Conservation (phyloP, 106 monocot species). For the Hemerocallis citrina region DNA sequence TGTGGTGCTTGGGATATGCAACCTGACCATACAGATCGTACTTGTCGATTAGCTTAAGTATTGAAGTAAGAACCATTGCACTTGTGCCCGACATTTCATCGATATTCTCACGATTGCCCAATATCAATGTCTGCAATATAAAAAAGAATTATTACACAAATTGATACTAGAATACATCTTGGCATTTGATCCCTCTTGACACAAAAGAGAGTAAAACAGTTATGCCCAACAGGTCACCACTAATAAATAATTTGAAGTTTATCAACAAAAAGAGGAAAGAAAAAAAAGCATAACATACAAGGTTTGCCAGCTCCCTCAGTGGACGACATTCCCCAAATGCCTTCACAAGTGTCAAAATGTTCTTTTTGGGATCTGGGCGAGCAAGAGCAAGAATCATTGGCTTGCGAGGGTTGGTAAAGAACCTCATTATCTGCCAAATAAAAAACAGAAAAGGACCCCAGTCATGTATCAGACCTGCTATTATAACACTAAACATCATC, state of each 20-base stretch:
- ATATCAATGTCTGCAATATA: conserved; percentile 68
- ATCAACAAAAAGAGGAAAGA: background rate
- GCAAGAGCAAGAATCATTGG: conserved; percentile 99
- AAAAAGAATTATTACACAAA: background rate
- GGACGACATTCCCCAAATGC: conserved; percentile 94
- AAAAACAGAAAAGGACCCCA: background rate
- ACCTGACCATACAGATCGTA: conserved; percentile 98
- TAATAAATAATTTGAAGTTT: background rate
- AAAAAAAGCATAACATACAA: conserved; percentile 38
- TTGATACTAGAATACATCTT: background rate
- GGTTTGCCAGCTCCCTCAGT: conserved; percentile 90
- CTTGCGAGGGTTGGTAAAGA: conserved; percentile 92
- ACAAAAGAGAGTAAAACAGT: background rate
- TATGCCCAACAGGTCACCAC: background rate
- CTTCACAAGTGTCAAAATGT: conserved; percentile 81
- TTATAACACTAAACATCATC: background rate
- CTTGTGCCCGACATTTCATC: conserved; percentile 93
- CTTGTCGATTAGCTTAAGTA: conserved; percentile 88
- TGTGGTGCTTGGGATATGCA: conserved; percentile 97
- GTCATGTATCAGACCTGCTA: background rate
- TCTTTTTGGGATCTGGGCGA: conserved; percentile 96
- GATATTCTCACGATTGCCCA: conserved; percentile 94
- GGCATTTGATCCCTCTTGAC: background rate
- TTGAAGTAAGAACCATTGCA: conserved; percentile 66
- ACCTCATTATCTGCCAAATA: conserved; percentile 80